Evolutionary conservation across 2,329 filamentous ascomycete species (phyloP), one percentile per base, ranked within the genome.

Genomic region (Tolypocladium nubicola): DNA sequence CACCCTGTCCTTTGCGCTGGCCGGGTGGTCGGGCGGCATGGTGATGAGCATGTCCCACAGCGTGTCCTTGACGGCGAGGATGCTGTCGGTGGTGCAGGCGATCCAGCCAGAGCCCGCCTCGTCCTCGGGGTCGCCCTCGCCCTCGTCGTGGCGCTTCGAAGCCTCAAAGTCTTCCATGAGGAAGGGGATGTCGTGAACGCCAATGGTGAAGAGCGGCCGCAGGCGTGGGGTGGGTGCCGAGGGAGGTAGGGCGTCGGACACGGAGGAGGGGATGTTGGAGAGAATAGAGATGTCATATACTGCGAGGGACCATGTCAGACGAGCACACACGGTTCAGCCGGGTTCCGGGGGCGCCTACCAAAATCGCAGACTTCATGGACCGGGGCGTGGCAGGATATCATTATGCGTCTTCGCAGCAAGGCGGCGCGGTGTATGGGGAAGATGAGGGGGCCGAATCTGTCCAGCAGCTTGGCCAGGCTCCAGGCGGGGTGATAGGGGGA

Each of bases 281-380:
- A 99, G 79, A 56, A 97, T 81, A n/a, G 93, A 97, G 55, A 97
- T 82, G 69, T 94, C 85, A 73, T 97, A 99, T 61, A 97, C 94
- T 93, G 55, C n/a, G 33, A 61, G 21, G 26, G 26, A 30, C 26
- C 26, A 21, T 37, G 56, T 66, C 55, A 64, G 62, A 19, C 2
- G 21, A 35, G 8, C 37, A 38, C 11, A 19, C 30, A 37, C 13
- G 43, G 40, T 60, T 30, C 61, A 65, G 52, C 54, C 0, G 5
- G 1, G 8, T 1, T 14, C 16, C 19, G n/a, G 30, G 2, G 26
- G 49, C 39, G 65, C 76, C 52, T 77, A 96, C 92, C 91, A 78
- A 92, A 96, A 71, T 96, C 90, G 75, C 93, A 97, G 56, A 85
- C 82, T 65, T 85, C 78, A 68, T 92, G 87, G 26, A 99, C 90